Evolutionary conservation across 73 alveolate species (phyloP).

Genomic region (Paramecium bursaria): DNA sequence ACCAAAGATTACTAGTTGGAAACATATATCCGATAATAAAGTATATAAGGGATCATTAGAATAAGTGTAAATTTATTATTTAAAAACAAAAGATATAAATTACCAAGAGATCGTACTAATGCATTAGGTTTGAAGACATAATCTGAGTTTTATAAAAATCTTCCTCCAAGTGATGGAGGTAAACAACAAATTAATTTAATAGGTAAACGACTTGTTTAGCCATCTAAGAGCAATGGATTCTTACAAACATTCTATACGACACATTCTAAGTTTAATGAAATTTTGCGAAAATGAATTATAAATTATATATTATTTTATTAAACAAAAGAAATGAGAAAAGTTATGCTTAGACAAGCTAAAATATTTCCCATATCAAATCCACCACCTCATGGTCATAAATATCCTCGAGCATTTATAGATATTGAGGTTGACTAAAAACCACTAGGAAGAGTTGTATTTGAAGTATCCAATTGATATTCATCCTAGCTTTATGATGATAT

Average conservation of each 20-base stretch:
- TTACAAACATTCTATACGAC: slow-evolving; percentile 46
- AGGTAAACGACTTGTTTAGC: no score
- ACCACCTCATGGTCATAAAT: no score
- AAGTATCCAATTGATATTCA: no score
- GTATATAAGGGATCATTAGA: slow-evolving; percentile 45
- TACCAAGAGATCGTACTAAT: slow-evolving; percentile 40
- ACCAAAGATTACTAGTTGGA: not conserved
- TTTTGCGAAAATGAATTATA: no score
- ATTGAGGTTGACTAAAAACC: no score
- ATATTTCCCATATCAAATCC: no score
- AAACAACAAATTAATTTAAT: not conserved
- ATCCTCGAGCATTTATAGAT: no score
- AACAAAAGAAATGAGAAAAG: no score
- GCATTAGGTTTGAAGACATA: not conserved
- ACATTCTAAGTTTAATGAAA: slow-evolving; percentile 56
- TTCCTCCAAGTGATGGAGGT: not conserved
- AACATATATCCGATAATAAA: not conserved
- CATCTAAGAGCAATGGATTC: slow-evolving; percentile 28
- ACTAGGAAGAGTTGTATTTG: no score
- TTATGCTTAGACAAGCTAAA: no score
- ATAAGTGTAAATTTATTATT: not conserved
- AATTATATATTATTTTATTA: no score
- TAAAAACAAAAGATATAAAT: not conserved
- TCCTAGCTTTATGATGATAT: no score
- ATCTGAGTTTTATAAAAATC: not conserved